Base-by-base conservation (phyloP, 345 rosid species). In the Dovyalis caffra region DNA sequence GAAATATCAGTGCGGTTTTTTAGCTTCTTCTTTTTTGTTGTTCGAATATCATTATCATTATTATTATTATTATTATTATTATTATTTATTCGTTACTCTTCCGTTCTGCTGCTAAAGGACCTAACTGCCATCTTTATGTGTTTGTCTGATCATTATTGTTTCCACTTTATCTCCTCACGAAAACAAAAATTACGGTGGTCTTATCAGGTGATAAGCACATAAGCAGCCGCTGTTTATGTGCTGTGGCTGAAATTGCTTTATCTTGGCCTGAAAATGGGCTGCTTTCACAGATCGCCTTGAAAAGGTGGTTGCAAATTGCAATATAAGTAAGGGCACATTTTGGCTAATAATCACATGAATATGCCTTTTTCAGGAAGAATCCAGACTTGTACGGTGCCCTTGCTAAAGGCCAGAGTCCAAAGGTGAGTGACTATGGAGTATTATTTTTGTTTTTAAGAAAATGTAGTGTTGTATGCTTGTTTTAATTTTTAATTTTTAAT, bases 331-430 rank as follows among this genome's bases (percentile, higher is more conserved):
- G 0, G 12, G 58, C 45, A 73, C 20, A 12, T 2, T 5, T 49
- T 37, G 45, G 31, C 62, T 2, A 33, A 25, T 56, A 29, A 28
- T 60, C 37, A 60, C 63, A 40, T 64, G 15, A 18, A 3, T 2
- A 18, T 58, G 66, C 40, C 31, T 62, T 85, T 82, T 77, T 0
- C 97, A 96, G 98, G 83, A 89, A 89, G 80, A 78, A 93, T 80
- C 81, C 87, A 31, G 81, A 72, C 37, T 40, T 93, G 88, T 96
- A 80, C 79, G 87, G 76, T 28, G 74, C 71, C 61, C 98, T 95
- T 34, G 89, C 91, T 18, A 90, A 82, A 80, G 91, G 87, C 66
- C 99, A 95, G 81, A 86, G 86, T 68, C 99, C 99, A 20, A 91
- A 95, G 98, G 97, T 93, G 57, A 5, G 82, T 77, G 28, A n/a